phyloP scores from a whole-genome alignment of 169 alveolate genomes.

The Babesia bigemina region DNA sequence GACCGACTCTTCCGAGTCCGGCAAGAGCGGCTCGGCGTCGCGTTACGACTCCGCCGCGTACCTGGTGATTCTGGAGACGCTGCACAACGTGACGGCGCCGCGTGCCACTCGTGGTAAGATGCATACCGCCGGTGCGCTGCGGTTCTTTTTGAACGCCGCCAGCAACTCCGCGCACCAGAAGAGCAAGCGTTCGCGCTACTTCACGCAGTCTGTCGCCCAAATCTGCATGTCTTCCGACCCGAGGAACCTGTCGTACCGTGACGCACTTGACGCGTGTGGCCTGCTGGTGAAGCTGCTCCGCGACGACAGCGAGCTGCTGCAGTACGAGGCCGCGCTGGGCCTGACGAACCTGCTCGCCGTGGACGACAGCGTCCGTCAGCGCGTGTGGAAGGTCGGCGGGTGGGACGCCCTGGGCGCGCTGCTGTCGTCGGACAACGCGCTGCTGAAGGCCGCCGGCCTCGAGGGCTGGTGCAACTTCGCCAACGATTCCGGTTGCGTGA shows the following conservation, averaged over 20 bases:
- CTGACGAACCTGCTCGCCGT: conserved; percentile 57
- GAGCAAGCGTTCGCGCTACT: conserved; percentile 2
- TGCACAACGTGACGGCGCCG: conserved; percentile 51
- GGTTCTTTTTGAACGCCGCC: conserved; percentile 38
- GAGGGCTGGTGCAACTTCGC: conserved; percentile 73
- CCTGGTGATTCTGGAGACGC: conserved; percentile 46
- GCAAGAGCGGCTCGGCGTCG: not conserved
- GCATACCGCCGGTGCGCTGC: conserved; percentile 51
- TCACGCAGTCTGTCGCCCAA: conserved; percentile 57
- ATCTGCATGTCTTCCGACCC: conserved; percentile 45
- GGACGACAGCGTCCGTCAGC: conserved; percentile 34
- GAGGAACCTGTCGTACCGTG: conserved; percentile 37
- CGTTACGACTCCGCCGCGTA: not conserved
- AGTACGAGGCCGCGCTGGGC: conserved; percentile 65
- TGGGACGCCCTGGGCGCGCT: conserved; percentile 62
- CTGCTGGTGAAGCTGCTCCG: conserved; percentile 58
- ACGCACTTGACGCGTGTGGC: conserved; percentile 51
- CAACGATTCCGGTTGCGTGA: conserved; percentile 49
- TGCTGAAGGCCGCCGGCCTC: conserved; percentile 61
- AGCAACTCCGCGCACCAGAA: conserved; percentile 19
- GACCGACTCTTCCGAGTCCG: not conserved
- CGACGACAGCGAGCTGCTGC: conserved; percentile 54
- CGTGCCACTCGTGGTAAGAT: conserved; percentile 20
- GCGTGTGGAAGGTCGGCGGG: conserved; percentile 45
- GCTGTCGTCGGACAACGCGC: conserved; percentile 53